phyloP scores from a whole-genome alignment of 257 asterid genomes.

The Solanum pennellii region DNA sequence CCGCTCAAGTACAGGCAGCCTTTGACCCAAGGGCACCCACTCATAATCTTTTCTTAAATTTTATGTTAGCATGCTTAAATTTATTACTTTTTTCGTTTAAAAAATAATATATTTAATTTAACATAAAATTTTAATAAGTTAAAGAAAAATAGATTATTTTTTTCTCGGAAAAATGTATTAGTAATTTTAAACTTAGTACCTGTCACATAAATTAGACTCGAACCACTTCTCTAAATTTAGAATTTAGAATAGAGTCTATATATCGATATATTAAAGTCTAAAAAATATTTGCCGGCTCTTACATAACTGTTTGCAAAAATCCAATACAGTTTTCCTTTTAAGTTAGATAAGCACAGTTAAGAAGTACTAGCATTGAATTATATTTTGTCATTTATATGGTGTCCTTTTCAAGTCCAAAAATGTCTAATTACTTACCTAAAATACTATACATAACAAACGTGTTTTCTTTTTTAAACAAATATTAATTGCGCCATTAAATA shows the following conservation, averaged over 20 bases:
- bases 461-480: background rate
- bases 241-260: too few species aligned
- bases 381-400: background rate
- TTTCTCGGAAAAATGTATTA: too few species aligned
- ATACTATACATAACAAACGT: background rate
- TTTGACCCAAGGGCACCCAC: too few species aligned
- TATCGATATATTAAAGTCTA: background rate
- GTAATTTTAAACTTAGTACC: too few species aligned
- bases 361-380: background rate
- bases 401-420: background rate
- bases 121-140: too few species aligned
- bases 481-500: background rate
- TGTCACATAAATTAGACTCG: background rate
- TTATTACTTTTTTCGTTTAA: too few species aligned
- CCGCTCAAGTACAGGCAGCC: too few species aligned
- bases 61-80: too few species aligned
- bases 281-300: background rate
- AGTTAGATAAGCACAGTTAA: background rate
- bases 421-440: background rate
- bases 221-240: background rate
- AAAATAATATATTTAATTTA: accelerated
- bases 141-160: too few species aligned
- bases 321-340: background rate
- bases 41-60: too few species aligned
- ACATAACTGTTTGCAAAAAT: background rate